Evolutionary conservation across 78 protist genomes (phyloP).

Genomic region (Diacronema lutheri): DNA sequence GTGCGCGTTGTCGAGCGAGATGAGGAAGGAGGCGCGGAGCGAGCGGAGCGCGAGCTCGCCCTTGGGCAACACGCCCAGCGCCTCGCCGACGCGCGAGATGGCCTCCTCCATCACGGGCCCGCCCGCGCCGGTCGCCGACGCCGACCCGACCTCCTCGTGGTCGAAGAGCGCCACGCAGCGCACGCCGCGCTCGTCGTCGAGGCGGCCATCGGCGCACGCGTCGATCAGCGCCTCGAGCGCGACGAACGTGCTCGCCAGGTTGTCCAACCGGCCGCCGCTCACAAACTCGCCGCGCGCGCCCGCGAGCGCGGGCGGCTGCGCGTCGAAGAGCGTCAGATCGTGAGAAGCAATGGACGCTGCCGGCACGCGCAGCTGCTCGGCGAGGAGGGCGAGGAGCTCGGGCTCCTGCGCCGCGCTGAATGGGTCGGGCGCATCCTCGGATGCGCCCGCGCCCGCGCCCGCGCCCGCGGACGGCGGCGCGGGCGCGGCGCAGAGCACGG

Average conservation of each 20-base stretch:
- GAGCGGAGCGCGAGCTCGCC: background rate
- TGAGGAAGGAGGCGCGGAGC: conserved; percentile 37
- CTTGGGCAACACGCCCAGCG: background rate
- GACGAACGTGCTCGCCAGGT: conserved; percentile 72
- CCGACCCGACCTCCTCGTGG: conserved; percentile 85
- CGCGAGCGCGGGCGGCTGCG: conserved; percentile 78
- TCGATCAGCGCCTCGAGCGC: conserved; percentile 45
- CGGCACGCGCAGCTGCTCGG: conserved; percentile 58
- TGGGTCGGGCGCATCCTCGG: background rate
- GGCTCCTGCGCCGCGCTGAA: background rate
- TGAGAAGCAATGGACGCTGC: conserved; percentile 65
- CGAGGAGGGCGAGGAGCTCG: conserved; percentile 44
- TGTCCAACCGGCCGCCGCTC: conserved; percentile 89
- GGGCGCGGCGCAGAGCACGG: conserved; percentile 59
- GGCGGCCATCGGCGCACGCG: background rate
- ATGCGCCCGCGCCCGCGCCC: background rate
- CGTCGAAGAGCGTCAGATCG: conserved; percentile 78
- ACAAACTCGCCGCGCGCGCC: conserved; percentile 83
- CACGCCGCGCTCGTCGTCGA: background rate
- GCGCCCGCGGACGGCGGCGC: background rate
- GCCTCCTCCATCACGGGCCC: conserved; percentile 20
- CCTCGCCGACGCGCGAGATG: background rate
- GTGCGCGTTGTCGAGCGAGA: conserved; percentile 93
- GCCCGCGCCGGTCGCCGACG: conserved; percentile 59
- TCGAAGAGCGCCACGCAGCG: conserved; percentile 71